Conservation (phyloP, 2,329 filamentous ascomycete genomes). For the Corinectria fuckeliana region DNA sequence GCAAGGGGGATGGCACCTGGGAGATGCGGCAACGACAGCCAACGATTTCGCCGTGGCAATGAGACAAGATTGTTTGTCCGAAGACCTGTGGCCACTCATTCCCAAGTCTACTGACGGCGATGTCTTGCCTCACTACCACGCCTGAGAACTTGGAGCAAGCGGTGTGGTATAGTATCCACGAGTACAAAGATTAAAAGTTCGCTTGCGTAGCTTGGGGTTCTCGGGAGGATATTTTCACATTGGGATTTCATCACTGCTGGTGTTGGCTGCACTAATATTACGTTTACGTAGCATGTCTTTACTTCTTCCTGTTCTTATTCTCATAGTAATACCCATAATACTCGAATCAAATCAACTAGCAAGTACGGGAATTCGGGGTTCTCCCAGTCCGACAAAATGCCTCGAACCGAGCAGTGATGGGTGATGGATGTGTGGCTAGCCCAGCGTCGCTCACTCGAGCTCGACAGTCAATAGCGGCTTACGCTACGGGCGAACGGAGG, state of each 20-base stretch:
- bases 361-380: too few species aligned
- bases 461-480: too few species aligned
- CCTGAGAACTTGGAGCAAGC: neutral
- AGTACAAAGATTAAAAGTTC: neutral
- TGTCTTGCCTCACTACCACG: neutral
- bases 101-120: neutral
- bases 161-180: neutral
- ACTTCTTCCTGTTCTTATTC: neutral
- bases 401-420: too few species aligned
- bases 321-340: neutral
- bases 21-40: neutral
- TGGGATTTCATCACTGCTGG: neutral
- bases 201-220: neutral
- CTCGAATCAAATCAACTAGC: neutral
- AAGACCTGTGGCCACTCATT: neutral
- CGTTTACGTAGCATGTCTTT: neutral
- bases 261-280: neutral
- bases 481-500: too few species aligned
- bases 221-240: neutral
- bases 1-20: neutral
- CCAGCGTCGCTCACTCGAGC: too few species aligned
- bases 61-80: neutral
- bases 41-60: neutral
- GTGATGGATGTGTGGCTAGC: too few species aligned
- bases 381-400: too few species aligned